Evolutionary conservation across 768 basidiomycete species (phyloP), one percentile per base, ranked within the genome.

Genomic region (Lyophyllum shimeji): DNA sequence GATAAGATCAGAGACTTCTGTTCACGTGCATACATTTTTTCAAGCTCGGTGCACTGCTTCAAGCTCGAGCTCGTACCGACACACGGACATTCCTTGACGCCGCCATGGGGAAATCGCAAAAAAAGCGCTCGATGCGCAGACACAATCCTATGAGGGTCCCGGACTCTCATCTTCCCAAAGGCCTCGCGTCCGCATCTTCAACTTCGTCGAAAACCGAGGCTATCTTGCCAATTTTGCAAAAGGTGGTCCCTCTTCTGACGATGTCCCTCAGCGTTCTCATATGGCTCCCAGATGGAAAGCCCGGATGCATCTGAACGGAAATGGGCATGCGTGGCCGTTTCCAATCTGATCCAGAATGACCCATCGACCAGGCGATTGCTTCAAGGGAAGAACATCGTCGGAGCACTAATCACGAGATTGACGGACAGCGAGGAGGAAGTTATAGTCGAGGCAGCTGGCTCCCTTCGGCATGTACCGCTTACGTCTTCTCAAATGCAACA

Each of bases 271-370:
- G 5, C 53, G 40, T 50, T 52, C 50, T 58, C 27, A 57, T 24
- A 37, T 7, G 20, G 13, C n/a, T 3, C 17, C 37, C 65, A 93
- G 90, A 86, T 94, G 80, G 83, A 86, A 64, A 85, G 86, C 69
- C 63, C 83, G 5, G 93, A 96, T 62, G 78, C 82, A 7, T 73
- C 80, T 1, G 95, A 98, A 61, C 84, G 95, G 51, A 92, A 93
- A 68, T 97, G 93, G 95, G 93, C 95, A 3, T 96, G 95, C 68
- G 93, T 95, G 21, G 94, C 95, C 1, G 89, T 96, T n/a, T 94
- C 92, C 11, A 96, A 93, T 69, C 76, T 98, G 47, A 96, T 96
- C 59, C 90, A 95, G 69, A 96, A 96, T 62, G 95, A 98, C 69
- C 89, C 95, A 18, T 92, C 93, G 7, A 97, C 95, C 13, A 78